Percentiles rank a stretch among this genome's conserved stretches.
Evolutionary conservation across 768 basidiomycete species (phyloP).

Genomic region (Hemileccinum rubropunctum): DNA sequence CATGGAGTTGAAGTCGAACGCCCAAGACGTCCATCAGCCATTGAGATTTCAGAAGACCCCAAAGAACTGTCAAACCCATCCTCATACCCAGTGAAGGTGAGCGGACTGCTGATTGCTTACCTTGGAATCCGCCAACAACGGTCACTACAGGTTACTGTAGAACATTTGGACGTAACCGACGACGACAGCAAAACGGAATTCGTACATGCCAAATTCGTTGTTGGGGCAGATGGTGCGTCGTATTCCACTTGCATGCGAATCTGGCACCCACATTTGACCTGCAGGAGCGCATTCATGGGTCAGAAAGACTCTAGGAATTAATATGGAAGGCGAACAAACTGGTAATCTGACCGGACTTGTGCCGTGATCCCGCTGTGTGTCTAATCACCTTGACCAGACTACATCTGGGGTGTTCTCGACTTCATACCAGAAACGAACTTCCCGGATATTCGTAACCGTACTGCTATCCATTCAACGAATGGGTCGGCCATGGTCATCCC

Average conservation of each 20-base stretch:
- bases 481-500: conserved; percentile 77
- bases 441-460: conserved; percentile 68
- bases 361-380: neutral
- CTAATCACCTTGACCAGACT: conserved; percentile 42
- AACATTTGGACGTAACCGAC: conserved; percentile 22
- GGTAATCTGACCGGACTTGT: conserved; percentile 22
- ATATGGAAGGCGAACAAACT: conserved; percentile 50
- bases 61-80: conserved; percentile 33
- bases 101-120: neutral
- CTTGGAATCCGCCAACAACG: neutral
- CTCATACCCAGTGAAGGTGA: conserved; percentile 33
- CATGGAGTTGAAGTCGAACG: conserved; percentile 36
- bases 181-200: conserved; percentile 32
- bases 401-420: conserved; percentile 83
- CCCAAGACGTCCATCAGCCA: conserved; percentile 29
- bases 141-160: conserved; percentile 20
- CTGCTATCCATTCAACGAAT: conserved; percentile 63
- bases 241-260: neutral
- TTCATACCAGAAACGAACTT: conserved; percentile 69
- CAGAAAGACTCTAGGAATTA: conserved; percentile 40
- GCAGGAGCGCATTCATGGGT: conserved; percentile 48
- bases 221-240: conserved; percentile 34
- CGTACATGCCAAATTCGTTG: conserved; percentile 34
- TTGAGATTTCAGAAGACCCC: conserved; percentile 36
- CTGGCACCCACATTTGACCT: neutral